Evolutionary conservation across 164 flowering plant species (phyloP), one percentile per base, ranked within the genome.

Genomic region (Berberis thunbergii): DNA sequence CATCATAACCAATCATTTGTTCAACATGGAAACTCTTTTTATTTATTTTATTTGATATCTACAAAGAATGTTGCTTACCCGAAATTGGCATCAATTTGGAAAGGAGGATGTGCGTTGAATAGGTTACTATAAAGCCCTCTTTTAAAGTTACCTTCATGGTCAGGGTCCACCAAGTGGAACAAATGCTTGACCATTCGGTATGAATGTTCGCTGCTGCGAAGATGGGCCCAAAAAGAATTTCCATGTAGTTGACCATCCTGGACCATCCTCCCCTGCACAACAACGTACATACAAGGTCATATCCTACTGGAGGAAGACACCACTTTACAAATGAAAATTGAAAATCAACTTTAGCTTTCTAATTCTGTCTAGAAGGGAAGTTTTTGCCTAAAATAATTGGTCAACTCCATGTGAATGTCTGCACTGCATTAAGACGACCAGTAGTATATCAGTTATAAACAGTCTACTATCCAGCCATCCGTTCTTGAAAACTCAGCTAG

Each of bases 181-280:
- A 89, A 69, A 76, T 86, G 93, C 76, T 84, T 88, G 56, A 93
- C 79, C 97, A 93, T 86, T 44, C 80, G 75, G 69, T 93, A 93
- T 64, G 97, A 86, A 73, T 83, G 83, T 69, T 82, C 89, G 60
- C 90, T 84, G 71, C 76, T 79, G 54, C 71, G 89, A 69, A 93
- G 87, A 49, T 86, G 93, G 7, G 97, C 97, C 97, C 98, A 88
- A 39, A 54, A 56, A 86, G 76, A 66, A 70, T 72, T 76, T 93
- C 98, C 98, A 93, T 54, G 84, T 73, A 38, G 96, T 89, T 46
- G 98, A 93, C 98, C 98, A 93, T 59, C 98, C 98, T 38, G 98
- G 98, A 60, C 97, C 98, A 0, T 88, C 97, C 69, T 83, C 98
- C 55, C 98, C 97, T 91, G 82, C 59, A 38, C 62, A 41, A 41